A percentile compares a stretch with the other conserved stretches of the same genome.
phyloP scores from a whole-genome alignment of 495 filamentous ascomycete species.

The Talaromyces liani region DNA sequence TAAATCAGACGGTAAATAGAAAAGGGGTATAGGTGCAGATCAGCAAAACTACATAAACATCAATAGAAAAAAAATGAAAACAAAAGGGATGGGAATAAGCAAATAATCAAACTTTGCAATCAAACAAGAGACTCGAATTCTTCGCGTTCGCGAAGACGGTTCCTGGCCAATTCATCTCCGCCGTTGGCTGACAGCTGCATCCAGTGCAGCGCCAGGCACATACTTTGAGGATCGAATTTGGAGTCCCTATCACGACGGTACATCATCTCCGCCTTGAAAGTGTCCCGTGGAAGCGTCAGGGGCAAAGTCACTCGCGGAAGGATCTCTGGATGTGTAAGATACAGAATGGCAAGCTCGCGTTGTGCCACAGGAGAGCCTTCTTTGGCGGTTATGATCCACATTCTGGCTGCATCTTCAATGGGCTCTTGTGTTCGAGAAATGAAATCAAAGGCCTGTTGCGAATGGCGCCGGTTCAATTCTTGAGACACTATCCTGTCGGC shows the following conservation, averaged over 20 bases:
- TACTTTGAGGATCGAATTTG: conserved; percentile 73
- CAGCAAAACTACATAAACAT: not conserved
- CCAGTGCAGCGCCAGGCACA: conserved; percentile 97
- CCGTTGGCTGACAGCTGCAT: conserved; percentile 87
- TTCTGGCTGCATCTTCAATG: conserved; percentile 78
- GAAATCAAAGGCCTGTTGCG: conserved; percentile 28
- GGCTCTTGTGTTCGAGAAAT: conserved; percentile 31
- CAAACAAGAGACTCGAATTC: conserved; percentile 49
- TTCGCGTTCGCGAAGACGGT: conserved; percentile 70
- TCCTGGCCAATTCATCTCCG: conserved; percentile 79
- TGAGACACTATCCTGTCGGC: conserved; percentile 41
- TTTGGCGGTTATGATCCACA: conserved; percentile 93
- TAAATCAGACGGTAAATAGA: not conserved
- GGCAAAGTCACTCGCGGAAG: conserved; percentile 80
- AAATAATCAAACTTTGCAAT: conserved; percentile 8
- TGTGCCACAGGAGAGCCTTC: conserved; percentile 91
- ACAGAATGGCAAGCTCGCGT: conserved; percentile 88
- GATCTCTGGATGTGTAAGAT: conserved; percentile 85
- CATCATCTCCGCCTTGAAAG: conserved; percentile 86
- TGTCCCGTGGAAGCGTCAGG: conserved; percentile 75
- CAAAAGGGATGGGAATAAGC: conserved; percentile 8
- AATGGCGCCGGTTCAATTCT: conserved; percentile 35
- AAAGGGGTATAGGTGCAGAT: not conserved
- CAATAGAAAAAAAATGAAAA: not conserved
- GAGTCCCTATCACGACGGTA: conserved; percentile 48